phyloP scores from a whole-genome alignment of 73 alveolate species.

The Paramecium primaurelia region DNA sequence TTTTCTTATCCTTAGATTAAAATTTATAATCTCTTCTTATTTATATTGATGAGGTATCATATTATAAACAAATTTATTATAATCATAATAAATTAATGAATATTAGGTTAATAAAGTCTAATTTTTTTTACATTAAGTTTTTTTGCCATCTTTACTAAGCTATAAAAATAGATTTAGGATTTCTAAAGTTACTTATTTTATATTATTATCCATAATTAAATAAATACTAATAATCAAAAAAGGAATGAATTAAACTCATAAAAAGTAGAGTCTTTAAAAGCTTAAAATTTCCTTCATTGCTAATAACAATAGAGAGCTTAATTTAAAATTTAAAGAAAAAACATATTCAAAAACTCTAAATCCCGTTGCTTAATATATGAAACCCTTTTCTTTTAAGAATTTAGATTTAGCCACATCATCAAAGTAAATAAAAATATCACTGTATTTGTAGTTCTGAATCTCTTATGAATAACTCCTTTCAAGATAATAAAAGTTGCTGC shows the following conservation, averaged over 20 bases:
- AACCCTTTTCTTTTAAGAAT: not conserved
- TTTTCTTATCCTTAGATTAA: not conserved
- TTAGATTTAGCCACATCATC: not conserved
- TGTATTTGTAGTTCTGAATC: not conserved
- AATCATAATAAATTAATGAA: not conserved
- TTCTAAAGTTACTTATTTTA: not conserved
- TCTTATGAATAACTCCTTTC: not conserved
- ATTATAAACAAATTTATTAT: not conserved
- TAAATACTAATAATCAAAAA: not conserved
- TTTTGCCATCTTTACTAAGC: not conserved
- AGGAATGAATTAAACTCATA: not conserved
- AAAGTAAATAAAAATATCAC: not conserved
- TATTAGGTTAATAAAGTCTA: not conserved
- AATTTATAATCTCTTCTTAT: not conserved
- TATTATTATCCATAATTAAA: not conserved
- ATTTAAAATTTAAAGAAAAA: not conserved
- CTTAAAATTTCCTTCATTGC: not conserved
- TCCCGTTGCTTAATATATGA: not conserved
- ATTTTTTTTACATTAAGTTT: not conserved
- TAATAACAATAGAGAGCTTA: not conserved
- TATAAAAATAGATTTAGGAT: not conserved
- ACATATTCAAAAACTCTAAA: not conserved
- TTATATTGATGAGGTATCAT: not conserved
- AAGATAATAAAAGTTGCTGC: slow-evolving; percentile 19
- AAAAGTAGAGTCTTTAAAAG: not conserved